phyloP scores from a whole-genome alignment of 495 filamentous ascomycete genomes.

The Penicillium maclennaniae region DNA sequence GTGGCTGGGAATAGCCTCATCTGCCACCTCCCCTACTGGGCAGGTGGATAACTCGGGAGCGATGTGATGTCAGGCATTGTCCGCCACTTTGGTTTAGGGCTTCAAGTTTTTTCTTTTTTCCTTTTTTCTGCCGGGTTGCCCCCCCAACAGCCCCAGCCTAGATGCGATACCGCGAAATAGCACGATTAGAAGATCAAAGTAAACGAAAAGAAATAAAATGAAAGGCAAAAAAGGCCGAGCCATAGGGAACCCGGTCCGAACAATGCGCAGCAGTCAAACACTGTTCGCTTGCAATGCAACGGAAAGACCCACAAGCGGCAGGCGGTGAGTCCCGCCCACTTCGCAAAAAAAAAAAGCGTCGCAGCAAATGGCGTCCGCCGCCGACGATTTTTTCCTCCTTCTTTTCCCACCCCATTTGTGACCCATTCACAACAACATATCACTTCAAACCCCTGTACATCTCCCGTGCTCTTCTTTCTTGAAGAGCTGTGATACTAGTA shows the following conservation, averaged over 20 bases:
- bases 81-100: conserved; percentile 23
- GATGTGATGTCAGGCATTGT: conserved; percentile 34
- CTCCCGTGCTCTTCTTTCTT: conserved; percentile 24
- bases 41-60: conserved; percentile 20
- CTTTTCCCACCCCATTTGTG: conserved; percentile 37
- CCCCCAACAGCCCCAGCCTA: conserved; percentile 1
- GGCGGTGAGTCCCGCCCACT: conserved; percentile 20
- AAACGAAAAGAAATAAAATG: neutral
- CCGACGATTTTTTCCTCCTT: conserved; percentile 32
- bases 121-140: conserved; percentile 9
- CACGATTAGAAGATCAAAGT: neutral
- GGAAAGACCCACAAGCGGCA: conserved; percentile 6
- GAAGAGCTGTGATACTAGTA: conserved; percentile 46
- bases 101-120: conserved; percentile 22
- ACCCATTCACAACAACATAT: conserved; percentile 26
- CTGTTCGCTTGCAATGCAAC: conserved; percentile 13
- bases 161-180: neutral
- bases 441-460: conserved; percentile 28
- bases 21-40: conserved; percentile 14
- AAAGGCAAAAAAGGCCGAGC: neutral
- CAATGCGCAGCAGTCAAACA: neutral
- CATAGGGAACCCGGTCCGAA: conserved; percentile 1
- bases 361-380: conserved; percentile 24
- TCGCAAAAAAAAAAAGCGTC: conserved; percentile 37
- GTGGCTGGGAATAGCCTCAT: conserved; percentile 64